These are phyloP conservation scores for Heliamphora exappendiculata DNA, from an alignment of 148 eudicot species.

Conservation along the genomic window DNA sequence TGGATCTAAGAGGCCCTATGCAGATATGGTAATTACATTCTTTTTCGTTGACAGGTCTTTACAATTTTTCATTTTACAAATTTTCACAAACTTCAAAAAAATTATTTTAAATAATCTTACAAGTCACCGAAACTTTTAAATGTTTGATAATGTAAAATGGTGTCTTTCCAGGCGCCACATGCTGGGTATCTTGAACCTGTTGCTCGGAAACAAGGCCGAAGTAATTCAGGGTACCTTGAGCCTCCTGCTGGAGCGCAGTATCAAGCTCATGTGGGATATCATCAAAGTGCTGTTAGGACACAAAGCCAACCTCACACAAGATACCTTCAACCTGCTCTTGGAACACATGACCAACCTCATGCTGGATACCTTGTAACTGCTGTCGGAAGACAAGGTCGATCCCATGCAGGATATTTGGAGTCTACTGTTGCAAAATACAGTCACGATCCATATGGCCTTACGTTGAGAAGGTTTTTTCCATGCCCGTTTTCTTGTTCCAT, in stretches of 20 bases:
- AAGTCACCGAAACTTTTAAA: too few species aligned
- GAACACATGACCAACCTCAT: slow-evolving; percentile 12
- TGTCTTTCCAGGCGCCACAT: slow-evolving; percentile 24
- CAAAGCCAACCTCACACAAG: slow-evolving; percentile 11
- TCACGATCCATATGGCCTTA: slow-evolving; percentile 11
- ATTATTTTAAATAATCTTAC: too few species aligned
- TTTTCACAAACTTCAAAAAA: too few species aligned
- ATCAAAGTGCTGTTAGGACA: slow-evolving; percentile 1
- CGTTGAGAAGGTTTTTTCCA: slow-evolving; percentile 11
- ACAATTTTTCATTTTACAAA: not conserved
- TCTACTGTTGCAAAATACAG: slow-evolving; percentile 8
- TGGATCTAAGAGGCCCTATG: slow-evolving; percentile 17
- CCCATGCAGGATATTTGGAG: slow-evolving; percentile 11
- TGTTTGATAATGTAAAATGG: not conserved
- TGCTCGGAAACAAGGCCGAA: slow-evolving; percentile 5
- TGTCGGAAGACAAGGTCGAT: slow-evolving; percentile 6
- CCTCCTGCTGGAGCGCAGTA: slow-evolving; percentile 13
- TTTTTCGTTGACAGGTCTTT: not conserved
- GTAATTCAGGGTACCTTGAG: slow-evolving; percentile 12
- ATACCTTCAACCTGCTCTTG: slow-evolving; percentile 13
- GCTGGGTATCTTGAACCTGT: slow-evolving; percentile 26
- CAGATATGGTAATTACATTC: slow-evolving; percentile 20
- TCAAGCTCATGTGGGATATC: slow-evolving; percentile 13
- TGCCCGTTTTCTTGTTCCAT: not conserved
- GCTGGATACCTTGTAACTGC: slow-evolving; percentile 13